Percentiles rank a stretch among this genome's conserved stretches.
These are phyloP conservation scores for Phylloporus arenicola DNA, from an alignment of 768 basidiomycete genomes.

Conservation along the genomic window DNA sequence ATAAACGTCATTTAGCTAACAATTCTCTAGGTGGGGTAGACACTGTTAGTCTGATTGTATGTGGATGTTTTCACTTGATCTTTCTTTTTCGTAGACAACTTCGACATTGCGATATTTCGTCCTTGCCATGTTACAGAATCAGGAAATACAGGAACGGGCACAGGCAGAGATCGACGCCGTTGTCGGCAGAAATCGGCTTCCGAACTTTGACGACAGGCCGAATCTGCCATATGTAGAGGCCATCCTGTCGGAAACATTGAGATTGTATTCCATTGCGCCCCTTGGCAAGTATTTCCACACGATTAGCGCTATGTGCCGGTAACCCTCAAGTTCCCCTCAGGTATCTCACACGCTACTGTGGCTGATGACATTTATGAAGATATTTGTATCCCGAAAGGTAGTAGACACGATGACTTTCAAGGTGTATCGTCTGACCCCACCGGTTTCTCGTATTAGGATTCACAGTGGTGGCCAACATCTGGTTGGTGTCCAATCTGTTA, in stretches of 20 bases:
- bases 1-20: neutral
- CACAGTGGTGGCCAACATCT: neutral
- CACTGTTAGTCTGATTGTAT: slow-evolving; percentile 5
- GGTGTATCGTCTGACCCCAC: neutral
- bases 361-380: neutral
- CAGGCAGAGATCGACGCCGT: slow-evolving; percentile 27
- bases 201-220: slow-evolving; percentile 20
- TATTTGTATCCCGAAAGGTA: neutral
- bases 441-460: neutral
- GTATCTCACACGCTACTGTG: neutral
- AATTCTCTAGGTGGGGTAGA: slow-evolving; percentile 16
- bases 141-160: slow-evolving; percentile 27
- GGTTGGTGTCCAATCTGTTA: neutral
- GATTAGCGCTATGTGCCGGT: neutral
- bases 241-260: slow-evolving; percentile 25
- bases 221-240: slow-evolving; percentile 28
- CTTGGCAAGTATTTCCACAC: too few relatives aligned
- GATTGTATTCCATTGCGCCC: slow-evolving; percentile 25
- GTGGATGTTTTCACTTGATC: neutral
- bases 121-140: slow-evolving; percentile 31
- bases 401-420: too few relatives aligned
- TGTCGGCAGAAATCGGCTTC: slow-evolving; percentile 26
- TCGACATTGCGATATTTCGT: slow-evolving; percentile 24
- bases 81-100: slow-evolving; percentile 1
- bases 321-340: slow-evolving; percentile 3